Percentiles rank a stretch among this genome's conserved stretches.
phyloP scores from a whole-genome alignment of 768 basidiomycete genomes.

The Rhizopogon vinicolor region DNA sequence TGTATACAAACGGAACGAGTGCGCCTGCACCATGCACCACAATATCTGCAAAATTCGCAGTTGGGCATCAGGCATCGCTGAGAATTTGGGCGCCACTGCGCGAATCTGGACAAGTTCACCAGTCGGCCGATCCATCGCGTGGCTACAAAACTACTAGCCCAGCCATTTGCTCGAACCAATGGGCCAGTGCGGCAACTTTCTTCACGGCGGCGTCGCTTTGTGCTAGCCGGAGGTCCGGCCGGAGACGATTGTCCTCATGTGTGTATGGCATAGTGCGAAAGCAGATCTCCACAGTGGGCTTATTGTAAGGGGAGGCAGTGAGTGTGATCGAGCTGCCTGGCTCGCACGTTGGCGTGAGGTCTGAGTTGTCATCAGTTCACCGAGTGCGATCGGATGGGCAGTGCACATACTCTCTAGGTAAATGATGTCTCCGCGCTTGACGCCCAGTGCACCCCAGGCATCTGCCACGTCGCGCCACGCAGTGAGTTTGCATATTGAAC shows the following conservation, averaged over 20 bases:
- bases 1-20: no score
- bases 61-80: no score
- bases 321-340: slow-evolving; percentile 41
- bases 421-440: slow-evolving; percentile 70
- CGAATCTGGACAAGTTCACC: background rate
- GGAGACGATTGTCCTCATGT: slow-evolving; percentile 51
- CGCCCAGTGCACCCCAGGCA: slow-evolving; percentile 52
- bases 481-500: slow-evolving; percentile 63
- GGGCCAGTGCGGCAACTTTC: slow-evolving; percentile 59
- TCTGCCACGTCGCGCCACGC: slow-evolving; percentile 80
- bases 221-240: slow-evolving; percentile 72
- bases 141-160: slow-evolving; percentile 36
- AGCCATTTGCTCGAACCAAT: slow-evolving; percentile 74
- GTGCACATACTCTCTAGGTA: slow-evolving; percentile 58
- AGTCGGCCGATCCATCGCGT: background rate
- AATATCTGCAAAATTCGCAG: no score
- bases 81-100: background rate
- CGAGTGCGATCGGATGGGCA: background rate
- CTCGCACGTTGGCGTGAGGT: slow-evolving; percentile 48
- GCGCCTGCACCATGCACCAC: no score
- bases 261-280: slow-evolving; percentile 73
- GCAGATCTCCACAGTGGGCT: slow-evolving; percentile 62
- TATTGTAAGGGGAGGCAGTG: slow-evolving; percentile 65
- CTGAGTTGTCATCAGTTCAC: slow-evolving; percentile 25
- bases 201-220: slow-evolving; percentile 64